phyloP scores from a whole-genome alignment of 1,139 yeast genomes.

The Saccharomyces hybrid region DNA sequence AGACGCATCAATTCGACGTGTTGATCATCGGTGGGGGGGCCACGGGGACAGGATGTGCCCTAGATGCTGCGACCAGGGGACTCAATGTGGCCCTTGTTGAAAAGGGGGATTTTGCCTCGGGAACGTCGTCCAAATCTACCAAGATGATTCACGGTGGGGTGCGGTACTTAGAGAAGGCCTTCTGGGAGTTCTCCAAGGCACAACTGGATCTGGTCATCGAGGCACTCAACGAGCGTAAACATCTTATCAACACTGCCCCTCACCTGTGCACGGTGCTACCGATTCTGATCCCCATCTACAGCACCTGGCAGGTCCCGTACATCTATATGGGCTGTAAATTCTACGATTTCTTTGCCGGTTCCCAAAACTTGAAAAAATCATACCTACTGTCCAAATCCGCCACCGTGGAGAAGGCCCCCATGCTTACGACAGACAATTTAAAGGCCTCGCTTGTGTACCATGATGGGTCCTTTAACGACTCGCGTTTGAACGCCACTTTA shows the following conservation, averaged over 20 bases:
- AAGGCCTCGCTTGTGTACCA: slow-evolving; percentile 92
- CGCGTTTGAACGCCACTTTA: slow-evolving; percentile 81
- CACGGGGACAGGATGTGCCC: slow-evolving; percentile 87
- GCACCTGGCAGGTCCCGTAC: slow-evolving; percentile 95
- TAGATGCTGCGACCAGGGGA: slow-evolving; percentile 89
- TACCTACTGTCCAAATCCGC: slow-evolving; percentile 60
- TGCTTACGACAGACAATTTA: slow-evolving; percentile 71
- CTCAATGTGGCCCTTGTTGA: slow-evolving; percentile 83
- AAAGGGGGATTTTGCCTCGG: slow-evolving; percentile 82
- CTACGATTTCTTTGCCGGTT: too few relatives aligned
- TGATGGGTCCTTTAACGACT: slow-evolving; percentile 91
- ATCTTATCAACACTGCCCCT: slow-evolving; percentile 87
- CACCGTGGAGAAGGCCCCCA: slow-evolving; percentile 77
- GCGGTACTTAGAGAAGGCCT: slow-evolving; percentile 89
- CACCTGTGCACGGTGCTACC: slow-evolving; percentile 84
- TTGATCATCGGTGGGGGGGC: slow-evolving; percentile 94
- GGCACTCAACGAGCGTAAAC: slow-evolving; percentile 87
- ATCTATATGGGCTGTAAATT: slow-evolving; percentile 89
- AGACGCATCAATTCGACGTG: slow-evolving; percentile 61
- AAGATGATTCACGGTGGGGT: slow-evolving; percentile 98
- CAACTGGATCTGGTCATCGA: slow-evolving; percentile 90
- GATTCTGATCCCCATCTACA: slow-evolving; percentile 90
- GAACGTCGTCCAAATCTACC: slow-evolving; percentile 92
- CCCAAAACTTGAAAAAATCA: too few relatives aligned
- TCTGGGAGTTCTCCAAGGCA: slow-evolving; percentile 80